A percentile compares a stretch with the other conserved stretches of the same genome.
These are phyloP conservation scores for Xylaria hypoxylon DNA, from an alignment of 2,329 filamentous ascomycete species.

Conservation along the genomic window DNA sequence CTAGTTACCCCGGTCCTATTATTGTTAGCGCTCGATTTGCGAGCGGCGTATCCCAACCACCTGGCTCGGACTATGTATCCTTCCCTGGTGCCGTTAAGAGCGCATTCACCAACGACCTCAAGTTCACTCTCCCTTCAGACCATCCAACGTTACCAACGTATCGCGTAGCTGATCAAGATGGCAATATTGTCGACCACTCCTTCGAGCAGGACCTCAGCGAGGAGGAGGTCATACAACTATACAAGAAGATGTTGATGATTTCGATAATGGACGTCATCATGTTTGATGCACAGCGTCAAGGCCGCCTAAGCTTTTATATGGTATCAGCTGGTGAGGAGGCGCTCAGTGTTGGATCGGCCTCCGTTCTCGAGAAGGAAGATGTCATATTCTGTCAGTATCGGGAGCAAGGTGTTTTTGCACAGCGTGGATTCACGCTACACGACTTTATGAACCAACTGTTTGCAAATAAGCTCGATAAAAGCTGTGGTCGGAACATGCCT, in stretches of 20 bases:
- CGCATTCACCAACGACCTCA: slow-evolving; percentile 84
- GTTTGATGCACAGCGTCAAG: slow-evolving; percentile 97
- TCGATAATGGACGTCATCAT: slow-evolving; percentile 96
- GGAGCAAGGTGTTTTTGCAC: slow-evolving; percentile 89
- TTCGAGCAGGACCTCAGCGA: slow-evolving; percentile 77
- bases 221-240: slow-evolving; percentile 68
- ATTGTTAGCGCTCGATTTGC: slow-evolving; percentile 51
- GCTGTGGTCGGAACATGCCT: slow-evolving; percentile 93
- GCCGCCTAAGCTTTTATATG: slow-evolving; percentile 97
- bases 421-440: slow-evolving; percentile 85
- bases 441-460: slow-evolving; percentile 98
- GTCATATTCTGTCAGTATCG: slow-evolving; percentile 95
- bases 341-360: slow-evolving; percentile 88
- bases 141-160: slow-evolving; percentile 88
- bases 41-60: slow-evolving; percentile 67
- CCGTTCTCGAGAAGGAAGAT: slow-evolving; percentile 83
- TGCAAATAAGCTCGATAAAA: slow-evolving; percentile 83
- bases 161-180: slow-evolving; percentile 90
- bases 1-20: slow-evolving; percentile 17
- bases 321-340: slow-evolving; percentile 95
- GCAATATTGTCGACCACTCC: slow-evolving; percentile 79
- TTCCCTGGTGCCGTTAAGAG: slow-evolving; percentile 97
- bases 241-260: slow-evolving; percentile 73
- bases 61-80: slow-evolving; percentile 67
- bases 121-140: slow-evolving; percentile 79